Conservation (phyloP, 1,139 yeast species). For the Zygosaccharomyces pseudobailii region DNA sequence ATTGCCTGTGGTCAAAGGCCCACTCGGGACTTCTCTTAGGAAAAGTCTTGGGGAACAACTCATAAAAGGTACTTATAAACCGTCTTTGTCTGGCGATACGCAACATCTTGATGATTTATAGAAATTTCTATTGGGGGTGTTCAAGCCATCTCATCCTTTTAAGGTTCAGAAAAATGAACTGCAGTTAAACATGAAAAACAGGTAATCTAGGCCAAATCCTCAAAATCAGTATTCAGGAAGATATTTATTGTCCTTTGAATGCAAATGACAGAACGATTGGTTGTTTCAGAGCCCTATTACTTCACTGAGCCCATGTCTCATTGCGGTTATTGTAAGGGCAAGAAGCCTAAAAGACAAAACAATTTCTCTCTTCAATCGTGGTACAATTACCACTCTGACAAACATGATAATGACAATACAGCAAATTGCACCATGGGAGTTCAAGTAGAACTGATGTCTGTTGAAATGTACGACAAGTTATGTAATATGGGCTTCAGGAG, state of each 20-base stretch:
- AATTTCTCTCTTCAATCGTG: constrained; percentile 39
- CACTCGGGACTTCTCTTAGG: constrained; percentile 68
- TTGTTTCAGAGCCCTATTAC: constrained; percentile 37
- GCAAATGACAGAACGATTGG: constrained; percentile 17
- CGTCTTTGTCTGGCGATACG: constrained; percentile 13
- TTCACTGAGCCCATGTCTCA: constrained; percentile 30
- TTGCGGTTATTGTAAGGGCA: constrained; percentile 65
- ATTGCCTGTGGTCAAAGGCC: constrained; percentile 45
- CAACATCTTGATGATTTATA: constrained; percentile 5
- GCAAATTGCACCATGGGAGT: constrained; percentile 44
- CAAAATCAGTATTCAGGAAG: not conserved
- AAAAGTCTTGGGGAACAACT: constrained; percentile 70
- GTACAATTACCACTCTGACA: constrained; percentile 13
- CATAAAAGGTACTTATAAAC: constrained; percentile 39
- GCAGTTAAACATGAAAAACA: not conserved
- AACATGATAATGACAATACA: constrained; percentile 11
- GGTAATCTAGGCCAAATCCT: not conserved
- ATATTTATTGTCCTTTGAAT: not conserved
- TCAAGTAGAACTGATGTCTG: constrained; percentile 44
- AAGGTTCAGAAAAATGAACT: not conserved
- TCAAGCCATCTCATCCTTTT: not conserved
- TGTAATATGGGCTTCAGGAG: constrained; percentile 75
- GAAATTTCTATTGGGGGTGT: not conserved
- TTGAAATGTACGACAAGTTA: constrained; percentile 53
- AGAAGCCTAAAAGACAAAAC: constrained; percentile 37